Evolutionary conservation across 805 yeast genomes (phyloP).

Genomic region (Candida andamanensis): DNA sequence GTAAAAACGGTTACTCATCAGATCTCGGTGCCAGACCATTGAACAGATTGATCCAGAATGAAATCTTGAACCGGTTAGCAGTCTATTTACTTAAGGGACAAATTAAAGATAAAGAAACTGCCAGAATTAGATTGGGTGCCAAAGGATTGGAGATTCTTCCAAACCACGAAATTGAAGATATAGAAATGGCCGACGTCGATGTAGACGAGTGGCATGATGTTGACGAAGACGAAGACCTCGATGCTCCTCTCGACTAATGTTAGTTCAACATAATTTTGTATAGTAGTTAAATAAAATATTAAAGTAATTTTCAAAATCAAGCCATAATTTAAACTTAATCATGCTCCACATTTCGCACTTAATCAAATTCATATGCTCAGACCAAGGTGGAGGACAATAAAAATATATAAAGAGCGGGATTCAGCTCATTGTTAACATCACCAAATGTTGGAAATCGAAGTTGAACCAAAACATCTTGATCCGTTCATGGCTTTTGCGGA

Average conservation of each 20-base stretch:
- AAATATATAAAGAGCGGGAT: no score
- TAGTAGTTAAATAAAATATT: slow-evolving; percentile 2
- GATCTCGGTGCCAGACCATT: slow-evolving; percentile 97
- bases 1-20: slow-evolving; percentile 81
- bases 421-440: neutral
- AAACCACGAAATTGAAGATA: slow-evolving; percentile 66
- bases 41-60: slow-evolving; percentile 84
- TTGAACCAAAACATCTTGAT: slow-evolving; percentile 4
- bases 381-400: no score
- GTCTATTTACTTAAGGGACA: slow-evolving; percentile 84
- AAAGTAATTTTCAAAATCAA: slow-evolving; percentile 1
- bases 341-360: no score
- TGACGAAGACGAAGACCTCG: slow-evolving; percentile 45
- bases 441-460: slow-evolving; percentile 4
- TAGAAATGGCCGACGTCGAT: slow-evolving; percentile 48
- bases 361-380: no score
- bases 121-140: slow-evolving; percentile 51
- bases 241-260: slow-evolving; percentile 6
- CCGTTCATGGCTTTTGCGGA: slow-evolving; percentile 27
- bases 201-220: slow-evolving; percentile 57
- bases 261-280: slow-evolving; percentile 3
- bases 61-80: slow-evolving; percentile 83
- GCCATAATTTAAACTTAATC: no score
- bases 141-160: slow-evolving; percentile 78
- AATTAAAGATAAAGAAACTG: slow-evolving; percentile 81